phyloP scores from a whole-genome alignment of 139 green algal species.

The Chlamydomonas eustigma region DNA sequence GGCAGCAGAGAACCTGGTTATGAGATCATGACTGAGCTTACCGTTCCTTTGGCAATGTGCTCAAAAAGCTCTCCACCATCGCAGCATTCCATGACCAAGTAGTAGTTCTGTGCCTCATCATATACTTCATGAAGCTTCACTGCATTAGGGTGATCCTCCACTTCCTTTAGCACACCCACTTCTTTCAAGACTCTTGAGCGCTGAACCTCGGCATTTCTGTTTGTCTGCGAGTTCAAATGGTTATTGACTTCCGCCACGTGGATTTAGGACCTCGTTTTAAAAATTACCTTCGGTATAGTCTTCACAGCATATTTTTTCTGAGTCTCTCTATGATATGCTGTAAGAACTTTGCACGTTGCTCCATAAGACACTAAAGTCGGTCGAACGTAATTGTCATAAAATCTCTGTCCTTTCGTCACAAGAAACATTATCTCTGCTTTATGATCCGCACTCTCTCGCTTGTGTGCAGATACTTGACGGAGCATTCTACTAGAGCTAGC shows the following conservation, averaged over 20 bases:
- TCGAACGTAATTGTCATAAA: conserved; percentile 23
- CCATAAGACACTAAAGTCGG: conserved; percentile 29
- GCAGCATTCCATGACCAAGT: conserved; percentile 54
- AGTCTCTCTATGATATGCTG: conserved; percentile 11
- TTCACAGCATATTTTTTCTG: conserved; percentile 41
- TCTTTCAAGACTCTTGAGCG: conserved; percentile 41
- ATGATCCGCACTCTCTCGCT: background rate
- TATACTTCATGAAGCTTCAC: conserved; percentile 46
- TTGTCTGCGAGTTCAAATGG: background rate
- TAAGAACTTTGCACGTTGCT: conserved; percentile 37
- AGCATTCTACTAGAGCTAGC: background rate
- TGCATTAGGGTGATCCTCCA: conserved; percentile 52
- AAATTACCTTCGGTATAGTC: conserved; percentile 43
- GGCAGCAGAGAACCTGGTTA: no score
- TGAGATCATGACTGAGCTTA: no score
- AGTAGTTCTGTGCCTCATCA: conserved; percentile 40
- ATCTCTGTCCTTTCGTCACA: background rate
- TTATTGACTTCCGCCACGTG: background rate
- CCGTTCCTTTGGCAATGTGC: conserved; percentile 44
- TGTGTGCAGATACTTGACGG: background rate
- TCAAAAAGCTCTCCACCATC: conserved; percentile 60
- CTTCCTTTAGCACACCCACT: conserved; percentile 35
- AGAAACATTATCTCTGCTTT: background rate
- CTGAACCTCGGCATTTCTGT: conserved; percentile 28
- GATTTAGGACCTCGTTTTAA: background rate